Base-by-base conservation (phyloP, 208 protist genomes). In the Leishmania mexicana region DNA sequence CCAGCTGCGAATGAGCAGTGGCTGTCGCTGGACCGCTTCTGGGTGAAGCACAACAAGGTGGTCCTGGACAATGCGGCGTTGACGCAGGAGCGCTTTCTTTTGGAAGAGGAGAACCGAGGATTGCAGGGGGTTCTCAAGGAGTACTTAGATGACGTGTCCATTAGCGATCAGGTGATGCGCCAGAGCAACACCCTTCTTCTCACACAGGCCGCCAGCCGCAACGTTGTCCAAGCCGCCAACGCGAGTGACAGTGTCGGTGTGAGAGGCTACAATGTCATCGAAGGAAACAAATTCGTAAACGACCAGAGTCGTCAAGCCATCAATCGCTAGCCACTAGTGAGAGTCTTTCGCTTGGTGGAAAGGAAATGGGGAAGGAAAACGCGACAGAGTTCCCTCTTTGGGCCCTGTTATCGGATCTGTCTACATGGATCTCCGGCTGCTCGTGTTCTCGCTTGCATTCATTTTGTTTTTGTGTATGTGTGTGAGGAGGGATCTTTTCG, bases 31-130 rank as follows among this genome's bases (percentile, higher is more conserved):
- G 91, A 99, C 64, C 88, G 95, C 13, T 99, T 99, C 83, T 99
- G 97, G 96, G 92, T 92, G 71, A 96, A 94, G 76, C 93, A 97
- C 85, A 99, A 99, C 94, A 99, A 99, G 83, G 97, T 99, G 3
- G 89, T 98, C 53, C 92, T 99, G 15, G 98, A 99, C 89, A 97
- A 95, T 77, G 87, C 95, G 0, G 98, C 98, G n/a, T 89, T 99
- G 31, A 85, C 94, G 3, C 94, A 98, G 73, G 97, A 99, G 80
- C 88, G 92, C 31, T 78, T 93, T 49, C 89, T 98, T 54, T 84
- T 99, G 49, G 89, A 94, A 77, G 76, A 93, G 47, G 97, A 99
- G 81, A 99, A 99, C 74, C 76, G 86, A 75, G 89, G 95, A 75
- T 85, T 99, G 45, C 91, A 98, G 74, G 65, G 79, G 24, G 83